These are phyloP conservation scores for Begonia loranthoides DNA, from an alignment of 306 rosid genomes.

Conservation along the genomic window DNA sequence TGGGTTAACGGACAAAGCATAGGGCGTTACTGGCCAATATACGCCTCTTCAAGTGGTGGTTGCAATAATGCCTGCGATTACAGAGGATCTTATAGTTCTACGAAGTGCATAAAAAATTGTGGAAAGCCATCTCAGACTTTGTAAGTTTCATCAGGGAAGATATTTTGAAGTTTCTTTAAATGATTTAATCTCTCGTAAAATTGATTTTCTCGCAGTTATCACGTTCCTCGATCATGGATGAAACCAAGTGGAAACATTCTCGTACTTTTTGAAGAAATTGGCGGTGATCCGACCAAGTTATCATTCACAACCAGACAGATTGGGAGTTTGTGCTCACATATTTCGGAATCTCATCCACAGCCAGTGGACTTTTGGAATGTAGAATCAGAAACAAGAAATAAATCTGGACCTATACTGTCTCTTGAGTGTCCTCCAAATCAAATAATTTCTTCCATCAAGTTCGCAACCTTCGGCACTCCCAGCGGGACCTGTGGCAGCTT, in stretches of 20 bases:
- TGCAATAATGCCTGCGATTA: constrained; percentile 46
- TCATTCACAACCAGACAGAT: constrained; percentile 47
- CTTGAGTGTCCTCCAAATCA: constrained; percentile 73
- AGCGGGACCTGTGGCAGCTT: constrained; percentile 68
- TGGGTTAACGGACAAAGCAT: constrained; percentile 98
- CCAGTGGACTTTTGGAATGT: constrained; percentile 61
- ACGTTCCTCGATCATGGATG: constrained; percentile 76
- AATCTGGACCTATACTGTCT: constrained; percentile 35
- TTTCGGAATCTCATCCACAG: constrained; percentile 70
- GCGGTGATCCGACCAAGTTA: constrained; percentile 66
- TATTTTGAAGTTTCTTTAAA: background rate
- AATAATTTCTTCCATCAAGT: constrained; percentile 61
- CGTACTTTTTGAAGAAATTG: constrained; percentile 72
- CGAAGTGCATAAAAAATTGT: constrained; percentile 69
- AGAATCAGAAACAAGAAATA: constrained; percentile 24
- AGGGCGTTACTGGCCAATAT: constrained; percentile 83
- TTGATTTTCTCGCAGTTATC: constrained; percentile 40
- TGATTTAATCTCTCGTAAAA: constrained; percentile 13
- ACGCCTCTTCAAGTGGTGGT: constrained; percentile 29
- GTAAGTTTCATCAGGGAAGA: constrained; percentile 29
- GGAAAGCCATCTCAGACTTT: constrained; percentile 75
- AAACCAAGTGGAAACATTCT: constrained; percentile 43
- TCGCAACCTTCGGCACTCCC: constrained; percentile 84
- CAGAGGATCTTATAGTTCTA: constrained; percentile 37
- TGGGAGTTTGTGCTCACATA: constrained; percentile 59